Conservation (phyloP, 1,139 yeast species). For the Sugiyamaella neomexicana region DNA sequence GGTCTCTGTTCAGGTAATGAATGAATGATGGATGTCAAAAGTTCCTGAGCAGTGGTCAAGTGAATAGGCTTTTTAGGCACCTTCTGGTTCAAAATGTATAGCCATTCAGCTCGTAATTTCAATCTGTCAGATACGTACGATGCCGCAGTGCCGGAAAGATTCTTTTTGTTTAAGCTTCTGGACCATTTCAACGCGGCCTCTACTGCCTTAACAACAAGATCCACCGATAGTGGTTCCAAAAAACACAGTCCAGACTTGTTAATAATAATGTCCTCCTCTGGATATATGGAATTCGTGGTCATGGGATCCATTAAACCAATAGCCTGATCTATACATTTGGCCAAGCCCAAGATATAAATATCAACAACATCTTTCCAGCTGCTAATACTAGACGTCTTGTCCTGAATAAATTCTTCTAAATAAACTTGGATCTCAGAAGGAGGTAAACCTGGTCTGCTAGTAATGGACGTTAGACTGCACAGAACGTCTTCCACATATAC, state of each 20-base stretch:
- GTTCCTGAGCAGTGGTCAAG: conserved; percentile 22
- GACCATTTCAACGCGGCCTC: conserved; percentile 30
- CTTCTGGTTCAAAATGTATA: conserved; percentile 27
- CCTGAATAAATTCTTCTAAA: conserved; percentile 19
- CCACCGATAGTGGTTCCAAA: conserved; percentile 28
- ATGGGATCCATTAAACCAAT: conserved; percentile 25
- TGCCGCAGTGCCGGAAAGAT: conserved; percentile 11
- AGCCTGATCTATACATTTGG: conserved; percentile 32
- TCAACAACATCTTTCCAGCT: conserved; percentile 32
- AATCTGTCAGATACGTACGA: conserved; percentile 21
- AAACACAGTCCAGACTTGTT: conserved; percentile 29
- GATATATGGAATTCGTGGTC: conserved; percentile 28
- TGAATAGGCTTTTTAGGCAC: conserved; percentile 29
- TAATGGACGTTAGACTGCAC: conserved; percentile 21
- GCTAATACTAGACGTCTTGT: conserved; percentile 8
- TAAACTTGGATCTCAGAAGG: conserved; percentile 18
- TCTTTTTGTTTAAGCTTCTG: conserved; percentile 18
- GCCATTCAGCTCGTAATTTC: conserved; percentile 27
- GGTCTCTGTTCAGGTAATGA: neutral
- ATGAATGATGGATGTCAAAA: conserved; percentile 11
- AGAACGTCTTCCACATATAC: conserved; percentile 40
- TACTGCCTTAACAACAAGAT: conserved; percentile 27
- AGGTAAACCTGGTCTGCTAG: conserved; percentile 6
- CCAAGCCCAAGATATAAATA: conserved; percentile 32
- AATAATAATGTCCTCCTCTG: conserved; percentile 39